Evolutionary conservation across 345 rosid species (phyloP).

Genomic region (Alliaria petiolata): DNA sequence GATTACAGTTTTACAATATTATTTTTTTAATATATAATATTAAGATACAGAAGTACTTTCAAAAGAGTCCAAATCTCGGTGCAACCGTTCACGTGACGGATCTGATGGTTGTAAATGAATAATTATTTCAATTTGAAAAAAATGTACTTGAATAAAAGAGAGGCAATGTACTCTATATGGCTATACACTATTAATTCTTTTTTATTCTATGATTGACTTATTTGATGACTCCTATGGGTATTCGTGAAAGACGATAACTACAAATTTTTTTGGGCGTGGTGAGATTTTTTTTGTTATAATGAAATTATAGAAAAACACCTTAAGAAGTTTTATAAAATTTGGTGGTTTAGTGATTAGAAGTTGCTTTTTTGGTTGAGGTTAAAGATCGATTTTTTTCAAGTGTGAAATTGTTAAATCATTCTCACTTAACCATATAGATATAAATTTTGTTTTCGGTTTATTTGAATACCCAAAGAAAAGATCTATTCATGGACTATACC

Average conservation of each 20-base stretch:
- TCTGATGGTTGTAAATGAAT: conserved; percentile 20
- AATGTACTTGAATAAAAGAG: neutral
- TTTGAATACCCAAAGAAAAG: no score
- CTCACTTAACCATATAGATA: no score
- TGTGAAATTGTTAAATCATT: no score
- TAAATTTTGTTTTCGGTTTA: no score
- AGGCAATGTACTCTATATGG: neutral
- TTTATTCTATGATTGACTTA: conserved; percentile 9
- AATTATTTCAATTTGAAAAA: neutral
- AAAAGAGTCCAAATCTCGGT: conserved; percentile 23
- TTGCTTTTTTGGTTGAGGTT: no score
- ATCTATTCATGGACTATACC: no score
- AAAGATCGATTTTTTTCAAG: no score
- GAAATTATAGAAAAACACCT: neutral
- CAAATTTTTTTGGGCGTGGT: neutral
- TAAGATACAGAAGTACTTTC: conserved; percentile 9
- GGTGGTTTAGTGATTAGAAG: no score
- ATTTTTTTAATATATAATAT: neutral
- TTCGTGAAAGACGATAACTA: neutral
- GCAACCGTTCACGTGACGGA: conserved; percentile 34
- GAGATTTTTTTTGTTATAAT: neutral
- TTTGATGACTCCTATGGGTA: neutral
- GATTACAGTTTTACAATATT: neutral
- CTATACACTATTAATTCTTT: neutral
- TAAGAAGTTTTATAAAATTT: no score